These are phyloP conservation scores for Coniella lustricola DNA, from an alignment of 2,329 filamentous ascomycete species.

Conservation along the genomic window DNA sequence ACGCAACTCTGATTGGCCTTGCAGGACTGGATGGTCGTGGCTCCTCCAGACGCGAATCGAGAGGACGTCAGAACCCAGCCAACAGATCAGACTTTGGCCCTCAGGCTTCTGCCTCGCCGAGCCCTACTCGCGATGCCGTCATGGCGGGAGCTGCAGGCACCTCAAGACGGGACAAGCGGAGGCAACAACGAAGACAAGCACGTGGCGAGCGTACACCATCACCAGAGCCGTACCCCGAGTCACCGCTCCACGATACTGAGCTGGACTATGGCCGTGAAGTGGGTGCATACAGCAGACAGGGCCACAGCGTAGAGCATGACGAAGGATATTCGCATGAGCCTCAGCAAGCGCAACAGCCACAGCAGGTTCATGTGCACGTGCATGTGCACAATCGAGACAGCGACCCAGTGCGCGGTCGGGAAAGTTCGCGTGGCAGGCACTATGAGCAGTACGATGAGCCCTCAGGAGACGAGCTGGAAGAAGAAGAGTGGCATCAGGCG, in stretches of 20 bases:
- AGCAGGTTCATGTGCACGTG: conserved; percentile 7
- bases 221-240: neutral
- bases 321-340: neutral
- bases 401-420: neutral
- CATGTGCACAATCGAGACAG: conserved; percentile 3
- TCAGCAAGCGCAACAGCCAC: conserved; percentile 1
- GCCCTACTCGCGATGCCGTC: neutral
- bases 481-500: conserved; percentile 10
- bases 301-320: neutral
- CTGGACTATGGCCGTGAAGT: neutral
- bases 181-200: neutral
- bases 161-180: neutral
- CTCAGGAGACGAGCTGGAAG: conserved; percentile 7
- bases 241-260: neutral
- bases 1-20: neutral
- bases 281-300: neutral
- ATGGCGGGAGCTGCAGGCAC: neutral
- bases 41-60: conserved; percentile 9
- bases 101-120: neutral
- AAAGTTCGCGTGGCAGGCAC: neutral
- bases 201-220: neutral
- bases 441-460: neutral
- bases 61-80: neutral
- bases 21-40: neutral
- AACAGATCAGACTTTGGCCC: neutral